Evolutionary conservation across 2,329 filamentous ascomycete genomes (phyloP), one percentile per base, ranked within the genome.

Genomic region (Chaetomiaceae sp.): DNA sequence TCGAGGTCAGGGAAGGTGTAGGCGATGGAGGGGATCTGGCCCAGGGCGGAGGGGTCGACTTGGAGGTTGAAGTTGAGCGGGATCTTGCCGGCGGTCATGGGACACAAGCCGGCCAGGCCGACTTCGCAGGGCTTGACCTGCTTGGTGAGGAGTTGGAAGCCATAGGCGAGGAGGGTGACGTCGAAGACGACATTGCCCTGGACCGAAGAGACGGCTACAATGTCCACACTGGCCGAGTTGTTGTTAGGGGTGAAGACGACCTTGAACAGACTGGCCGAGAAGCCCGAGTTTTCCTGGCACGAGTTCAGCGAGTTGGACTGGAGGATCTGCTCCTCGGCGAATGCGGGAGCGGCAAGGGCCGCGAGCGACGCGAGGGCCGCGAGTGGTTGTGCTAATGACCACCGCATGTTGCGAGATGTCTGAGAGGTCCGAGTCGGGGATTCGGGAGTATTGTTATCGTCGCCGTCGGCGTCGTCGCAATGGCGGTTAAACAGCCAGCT

Each of bases 1-100:
- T 97, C 92, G 48, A 96, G 77, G 75, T 96, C 92, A 43, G 91
- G 91, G 38, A 97, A 86, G 44, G 79, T 85, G 71, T 93, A 97
- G 46, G 89, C 87, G 63, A 96, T 92, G 43, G 81, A 81, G 51
- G 91, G 91, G 62, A 97, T 83, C 48, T 79, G 69, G 20, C 72
- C 70, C 53, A 88, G 71, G 34, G 86, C 79, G 21, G 75, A 72
- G 12, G 69, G 60, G 9, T 74, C 70, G 43, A 93, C 70, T 2
- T 72, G 68, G 31, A 92, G 66, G 62, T 86, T 87, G 64, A 89
- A 89, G 45, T 81, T 77, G 63, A 95, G 78, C 49, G 86, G 79
- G 65, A 96, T 85, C 62, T 87, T 85, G 58, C 89, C 90, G 8
- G 89, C 82, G 57, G 82, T 86, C 90, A 96, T 95, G 52, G 91